phyloP scores from a whole-genome alignment of 2,329 filamentous ascomycete species.

The Juglanconis oblonga region DNA sequence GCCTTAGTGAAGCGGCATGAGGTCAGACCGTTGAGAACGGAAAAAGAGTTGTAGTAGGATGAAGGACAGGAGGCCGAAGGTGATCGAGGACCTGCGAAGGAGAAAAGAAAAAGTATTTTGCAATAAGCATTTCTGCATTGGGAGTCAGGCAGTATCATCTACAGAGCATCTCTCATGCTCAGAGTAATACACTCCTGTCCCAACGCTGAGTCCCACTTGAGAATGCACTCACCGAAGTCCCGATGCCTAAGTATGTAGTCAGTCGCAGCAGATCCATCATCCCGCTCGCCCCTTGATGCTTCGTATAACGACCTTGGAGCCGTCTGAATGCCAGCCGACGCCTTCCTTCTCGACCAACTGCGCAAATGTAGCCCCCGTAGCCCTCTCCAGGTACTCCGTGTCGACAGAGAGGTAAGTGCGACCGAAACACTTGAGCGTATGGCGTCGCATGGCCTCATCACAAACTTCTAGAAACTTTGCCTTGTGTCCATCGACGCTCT shows the following conservation, averaged over 20 bases:
- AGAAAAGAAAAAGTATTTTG: background rate
- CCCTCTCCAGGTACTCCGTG: constrained; percentile 63
- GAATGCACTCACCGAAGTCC: background rate
- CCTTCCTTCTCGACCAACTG: constrained; percentile 64
- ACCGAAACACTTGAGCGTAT: constrained; percentile 84
- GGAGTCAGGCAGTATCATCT: background rate
- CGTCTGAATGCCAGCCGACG: constrained; percentile 82
- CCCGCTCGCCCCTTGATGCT: constrained; percentile 42
- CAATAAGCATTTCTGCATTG: background rate
- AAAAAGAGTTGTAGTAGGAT: too few relatives aligned
- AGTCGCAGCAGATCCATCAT: background rate
- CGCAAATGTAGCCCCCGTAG: constrained; percentile 68
- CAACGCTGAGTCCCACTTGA: background rate
- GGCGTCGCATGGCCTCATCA: constrained; percentile 67
- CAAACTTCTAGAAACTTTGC: constrained; percentile 79
- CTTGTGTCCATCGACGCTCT: constrained; percentile 75
- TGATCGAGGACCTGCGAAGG: background rate
- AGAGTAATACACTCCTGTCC: background rate
- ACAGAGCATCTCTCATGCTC: background rate
- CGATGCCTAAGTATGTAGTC: too few relatives aligned
- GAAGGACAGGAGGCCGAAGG: too few relatives aligned
- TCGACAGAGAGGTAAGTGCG: constrained; percentile 76
- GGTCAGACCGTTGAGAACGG: too few relatives aligned
- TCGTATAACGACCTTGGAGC: constrained; percentile 72
- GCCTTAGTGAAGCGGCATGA: too few relatives aligned